phyloP scores from a whole-genome alignment of 2,329 filamentous ascomycete genomes.

The Pseudofabraea citricarpa region DNA sequence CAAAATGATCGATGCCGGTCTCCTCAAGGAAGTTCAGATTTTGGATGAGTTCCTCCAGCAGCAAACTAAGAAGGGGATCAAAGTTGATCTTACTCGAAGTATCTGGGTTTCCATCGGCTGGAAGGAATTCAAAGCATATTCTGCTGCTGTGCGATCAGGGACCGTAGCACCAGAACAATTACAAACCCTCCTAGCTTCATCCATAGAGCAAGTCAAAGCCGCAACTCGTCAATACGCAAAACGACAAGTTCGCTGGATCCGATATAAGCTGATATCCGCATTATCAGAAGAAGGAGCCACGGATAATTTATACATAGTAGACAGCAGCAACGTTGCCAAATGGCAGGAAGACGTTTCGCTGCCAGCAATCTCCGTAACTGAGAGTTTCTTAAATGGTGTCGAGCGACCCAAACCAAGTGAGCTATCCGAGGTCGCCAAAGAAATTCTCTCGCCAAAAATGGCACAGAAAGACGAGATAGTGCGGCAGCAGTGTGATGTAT shows the following conservation, averaged over 20 bases:
- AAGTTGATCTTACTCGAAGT: slow-evolving; percentile 69
- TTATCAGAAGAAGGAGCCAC: slow-evolving; percentile 49
- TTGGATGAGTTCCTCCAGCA: slow-evolving; percentile 44
- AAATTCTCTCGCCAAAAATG: slow-evolving; percentile 53
- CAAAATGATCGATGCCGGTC: slow-evolving; percentile 69
- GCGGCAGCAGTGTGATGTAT: slow-evolving; percentile 65
- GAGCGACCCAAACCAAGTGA: slow-evolving; percentile 39
- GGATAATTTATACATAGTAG: slow-evolving; percentile 68
- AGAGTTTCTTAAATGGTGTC: slow-evolving; percentile 56
- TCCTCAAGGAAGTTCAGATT: slow-evolving; percentile 56
- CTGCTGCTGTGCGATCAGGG: slow-evolving; percentile 40
- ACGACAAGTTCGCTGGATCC: slow-evolving; percentile 82
- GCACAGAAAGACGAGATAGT: slow-evolving; percentile 34
- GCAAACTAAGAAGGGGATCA: slow-evolving; percentile 40
- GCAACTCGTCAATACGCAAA: slow-evolving; percentile 86
- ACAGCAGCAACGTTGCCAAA: slow-evolving; percentile 63
- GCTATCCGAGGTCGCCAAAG: slow-evolving; percentile 50
- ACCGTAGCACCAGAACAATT: slow-evolving; percentile 34
- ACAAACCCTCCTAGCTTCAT: slow-evolving; percentile 49
- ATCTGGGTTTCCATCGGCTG: slow-evolving; percentile 98
- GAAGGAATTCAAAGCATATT: slow-evolving; percentile 79
- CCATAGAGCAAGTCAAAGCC: slow-evolving; percentile 71
- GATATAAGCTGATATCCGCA: slow-evolving; percentile 71
- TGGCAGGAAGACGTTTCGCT: slow-evolving; percentile 62
- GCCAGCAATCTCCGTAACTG: slow-evolving; percentile 58